These are phyloP conservation scores for Cytospora mali DNA, from an alignment of 2,329 filamentous ascomycete species.

Conservation along the genomic window DNA sequence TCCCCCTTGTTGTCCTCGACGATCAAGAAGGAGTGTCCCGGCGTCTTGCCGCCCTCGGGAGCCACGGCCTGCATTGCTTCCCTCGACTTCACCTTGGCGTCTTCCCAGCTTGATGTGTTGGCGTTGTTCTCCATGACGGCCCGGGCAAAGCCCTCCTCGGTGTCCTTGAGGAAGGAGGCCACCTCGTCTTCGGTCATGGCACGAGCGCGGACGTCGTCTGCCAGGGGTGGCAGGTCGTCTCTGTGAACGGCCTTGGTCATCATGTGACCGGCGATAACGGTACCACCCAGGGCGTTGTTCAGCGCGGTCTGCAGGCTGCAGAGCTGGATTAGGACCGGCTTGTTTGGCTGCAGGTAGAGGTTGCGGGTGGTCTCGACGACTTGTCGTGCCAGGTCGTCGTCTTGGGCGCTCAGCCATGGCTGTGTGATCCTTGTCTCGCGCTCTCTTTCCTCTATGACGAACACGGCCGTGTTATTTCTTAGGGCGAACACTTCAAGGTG, in stretches of 20 bases:
- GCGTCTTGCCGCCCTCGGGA: background rate
- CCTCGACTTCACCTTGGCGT: background rate
- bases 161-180: background rate
- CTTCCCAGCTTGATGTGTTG: background rate
- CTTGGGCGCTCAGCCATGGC: conserved; percentile 4
- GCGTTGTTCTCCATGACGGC: background rate
- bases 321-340: background rate
- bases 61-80: background rate
- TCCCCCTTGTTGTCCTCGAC: background rate
- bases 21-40: conserved; percentile 4
- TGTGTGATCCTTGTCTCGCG: background rate
- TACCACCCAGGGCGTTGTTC: background rate
- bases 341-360: background rate
- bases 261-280: background rate
- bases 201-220: background rate
- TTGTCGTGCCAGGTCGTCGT: background rate
- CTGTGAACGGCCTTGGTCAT: background rate
- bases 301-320: background rate
- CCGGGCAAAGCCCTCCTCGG: background rate
- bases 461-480: background rate
- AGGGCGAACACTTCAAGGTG: background rate
- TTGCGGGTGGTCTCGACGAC: background rate
- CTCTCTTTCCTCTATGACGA: background rate
- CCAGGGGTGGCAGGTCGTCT: background rate
- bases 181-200: background rate